Conservation (phyloP, 768 basidiomycete species). For the Basidioascus undulatus region DNA sequence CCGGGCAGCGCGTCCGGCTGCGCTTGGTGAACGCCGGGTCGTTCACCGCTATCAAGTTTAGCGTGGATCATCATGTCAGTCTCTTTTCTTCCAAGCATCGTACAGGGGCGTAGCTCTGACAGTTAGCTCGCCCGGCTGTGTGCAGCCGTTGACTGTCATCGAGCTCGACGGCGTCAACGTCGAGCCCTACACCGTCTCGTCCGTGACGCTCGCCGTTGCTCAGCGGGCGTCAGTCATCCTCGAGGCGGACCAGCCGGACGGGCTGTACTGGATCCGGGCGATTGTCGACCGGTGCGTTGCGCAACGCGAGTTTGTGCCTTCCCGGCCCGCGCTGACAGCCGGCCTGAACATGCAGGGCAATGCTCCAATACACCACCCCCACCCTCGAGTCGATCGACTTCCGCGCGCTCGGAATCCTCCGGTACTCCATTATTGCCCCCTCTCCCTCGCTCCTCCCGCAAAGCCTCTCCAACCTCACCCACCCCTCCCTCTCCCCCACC, state of each 20-base stretch:
- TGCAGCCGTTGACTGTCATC: conserved; percentile 22
- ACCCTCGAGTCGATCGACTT: not conserved
- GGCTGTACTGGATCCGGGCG: conserved; percentile 14
- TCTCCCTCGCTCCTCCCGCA: conserved; percentile 1
- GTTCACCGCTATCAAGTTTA: conserved; percentile 26
- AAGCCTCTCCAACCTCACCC: not conserved
- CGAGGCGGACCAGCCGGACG: conserved; percentile 20
- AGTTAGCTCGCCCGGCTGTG: too few species aligned
- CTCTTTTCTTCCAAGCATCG: too few species aligned
- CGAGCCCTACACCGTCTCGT: conserved; percentile 20
- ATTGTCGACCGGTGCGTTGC: not conserved
- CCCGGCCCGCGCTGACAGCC: not conserved
- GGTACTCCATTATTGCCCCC: not conserved
- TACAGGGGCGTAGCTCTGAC: too few species aligned
- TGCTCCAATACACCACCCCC: too few species aligned
- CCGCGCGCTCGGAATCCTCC: not conserved
- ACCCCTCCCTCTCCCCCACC: not conserved
- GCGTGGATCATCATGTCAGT: conserved; percentile 24
- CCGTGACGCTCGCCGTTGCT: conserved; percentile 24
- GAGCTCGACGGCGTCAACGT: conserved; percentile 28
- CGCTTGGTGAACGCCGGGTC: conserved; percentile 28
- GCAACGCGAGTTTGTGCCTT: not conserved
- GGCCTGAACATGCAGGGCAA: too few species aligned
- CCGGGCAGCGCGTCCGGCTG: conserved; percentile 21
- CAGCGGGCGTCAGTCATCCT: conserved; percentile 31